A percentile compares a stretch with the other conserved stretches of the same genome.
Evolutionary conservation across 495 filamentous ascomycete species (phyloP).

Genomic region (Cryomyces antarcticus): DNA sequence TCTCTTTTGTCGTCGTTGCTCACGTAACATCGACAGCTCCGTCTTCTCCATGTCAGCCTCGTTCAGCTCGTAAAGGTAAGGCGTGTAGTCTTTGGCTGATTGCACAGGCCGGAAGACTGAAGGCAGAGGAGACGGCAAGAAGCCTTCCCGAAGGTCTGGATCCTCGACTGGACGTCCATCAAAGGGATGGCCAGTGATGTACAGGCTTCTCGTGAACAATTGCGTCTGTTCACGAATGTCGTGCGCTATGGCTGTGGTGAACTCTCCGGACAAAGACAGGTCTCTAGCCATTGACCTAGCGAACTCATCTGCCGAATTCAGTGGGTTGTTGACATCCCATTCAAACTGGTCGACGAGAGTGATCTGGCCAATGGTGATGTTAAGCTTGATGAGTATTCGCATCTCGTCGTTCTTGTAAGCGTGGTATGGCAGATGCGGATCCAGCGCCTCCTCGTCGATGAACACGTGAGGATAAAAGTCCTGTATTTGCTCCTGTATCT

Average conservation of each 20-base stretch:
- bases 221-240: slow-evolving; percentile 91
- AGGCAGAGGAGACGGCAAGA: slow-evolving; percentile 67
- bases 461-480: slow-evolving; percentile 84
- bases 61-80: slow-evolving; percentile 82
- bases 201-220: slow-evolving; percentile 81
- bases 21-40: slow-evolving; percentile 78
- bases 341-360: slow-evolving; percentile 95
- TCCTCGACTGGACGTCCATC: slow-evolving; percentile 88
- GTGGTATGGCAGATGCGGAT: slow-evolving; percentile 73
- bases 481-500: slow-evolving; percentile 72
- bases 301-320: slow-evolving; percentile 87
- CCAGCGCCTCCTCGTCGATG: slow-evolving; percentile 75
- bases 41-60: slow-evolving; percentile 73
- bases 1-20: slow-evolving; percentile 83
- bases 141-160: slow-evolving; percentile 61
- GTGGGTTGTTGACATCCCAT: slow-evolving; percentile 93
- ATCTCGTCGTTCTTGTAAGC: slow-evolving; percentile 98
- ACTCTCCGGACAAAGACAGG: slow-evolving; percentile 84
- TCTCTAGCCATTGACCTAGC: slow-evolving; percentile 74
- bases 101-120: slow-evolving; percentile 75
- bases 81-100: slow-evolving; percentile 78
- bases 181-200: slow-evolving; percentile 82
- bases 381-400: slow-evolving; percentile 84
- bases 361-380: slow-evolving; percentile 92
- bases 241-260: slow-evolving; percentile 92